phyloP scores from a whole-genome alignment of 164 flowering plant species.

The Magnolia sinica region DNA sequence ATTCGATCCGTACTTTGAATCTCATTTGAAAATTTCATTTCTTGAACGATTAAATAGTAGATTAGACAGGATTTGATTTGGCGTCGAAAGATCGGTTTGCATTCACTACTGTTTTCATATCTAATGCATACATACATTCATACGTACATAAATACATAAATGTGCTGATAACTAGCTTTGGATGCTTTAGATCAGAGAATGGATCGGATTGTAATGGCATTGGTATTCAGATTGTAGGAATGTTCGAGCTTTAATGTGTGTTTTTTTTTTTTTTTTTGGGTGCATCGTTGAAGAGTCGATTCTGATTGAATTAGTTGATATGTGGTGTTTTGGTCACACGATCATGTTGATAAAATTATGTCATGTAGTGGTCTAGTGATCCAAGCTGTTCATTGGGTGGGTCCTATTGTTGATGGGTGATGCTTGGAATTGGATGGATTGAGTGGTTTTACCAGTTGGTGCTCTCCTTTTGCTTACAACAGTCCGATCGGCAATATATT shows the following conservation, averaged over 20 bases:
- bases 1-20: not conserved
- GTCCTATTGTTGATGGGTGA: not conserved
- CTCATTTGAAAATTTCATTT: too few relatives aligned
- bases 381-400: too few relatives aligned
- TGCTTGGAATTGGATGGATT: not conserved
- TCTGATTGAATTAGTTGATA: too few relatives aligned
- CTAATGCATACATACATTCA: not conserved
- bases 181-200: not conserved
- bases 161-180: not conserved
- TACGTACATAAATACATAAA: too few relatives aligned
- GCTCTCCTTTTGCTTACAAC: not conserved
- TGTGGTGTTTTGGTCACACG: too few relatives aligned
- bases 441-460: not conserved
- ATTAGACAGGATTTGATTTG: not conserved
- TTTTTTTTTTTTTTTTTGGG: not conserved
- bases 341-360: too few relatives aligned
- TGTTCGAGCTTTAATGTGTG: not conserved
- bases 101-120: not conserved
- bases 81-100: not conserved
- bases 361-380: too few relatives aligned
- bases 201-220: not conserved
- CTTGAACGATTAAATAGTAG: not conserved
- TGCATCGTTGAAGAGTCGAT: not conserved
- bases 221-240: not conserved
- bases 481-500: not conserved